Conservation (phyloP, 2,329 filamentous ascomycete genomes). For the Cercospora sp. region DNA sequence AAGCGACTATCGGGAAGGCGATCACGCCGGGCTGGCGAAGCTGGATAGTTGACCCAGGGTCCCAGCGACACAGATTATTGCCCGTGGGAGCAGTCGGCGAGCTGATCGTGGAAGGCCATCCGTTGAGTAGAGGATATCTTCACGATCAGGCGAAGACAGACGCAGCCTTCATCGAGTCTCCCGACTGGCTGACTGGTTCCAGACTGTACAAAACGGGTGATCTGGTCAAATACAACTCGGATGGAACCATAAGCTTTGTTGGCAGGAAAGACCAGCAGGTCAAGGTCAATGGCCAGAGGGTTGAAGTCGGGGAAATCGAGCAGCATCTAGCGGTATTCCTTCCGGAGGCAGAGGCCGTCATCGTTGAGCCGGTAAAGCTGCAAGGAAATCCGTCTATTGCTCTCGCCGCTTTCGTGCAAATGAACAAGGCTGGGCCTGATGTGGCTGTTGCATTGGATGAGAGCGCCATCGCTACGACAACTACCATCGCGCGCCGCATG, state of each 20-base stretch:
- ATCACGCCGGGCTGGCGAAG: background rate
- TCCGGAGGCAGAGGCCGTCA: background rate
- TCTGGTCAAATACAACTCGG: background rate
- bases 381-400: background rate
- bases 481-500: background rate
- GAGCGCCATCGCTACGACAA: background rate
- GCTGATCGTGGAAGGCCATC: conserved; percentile 15
- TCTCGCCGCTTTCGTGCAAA: background rate
- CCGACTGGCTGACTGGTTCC: background rate
- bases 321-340: background rate
- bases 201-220: background rate
- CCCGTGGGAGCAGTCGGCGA: conserved; percentile 10
- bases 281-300: background rate
- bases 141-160: background rate
- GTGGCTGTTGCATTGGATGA: background rate
- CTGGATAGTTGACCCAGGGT: conserved; percentile 4
- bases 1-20: conserved; percentile 11
- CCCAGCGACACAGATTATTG: background rate
- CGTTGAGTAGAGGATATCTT: conserved; percentile 15
- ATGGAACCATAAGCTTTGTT: background rate
- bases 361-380: background rate
- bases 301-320: background rate
- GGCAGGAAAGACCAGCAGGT: background rate
- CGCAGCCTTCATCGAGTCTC: background rate
- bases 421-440: background rate